phyloP scores from a whole-genome alignment of 345 rosid genomes.

The Clarkia xantiana region DNA sequence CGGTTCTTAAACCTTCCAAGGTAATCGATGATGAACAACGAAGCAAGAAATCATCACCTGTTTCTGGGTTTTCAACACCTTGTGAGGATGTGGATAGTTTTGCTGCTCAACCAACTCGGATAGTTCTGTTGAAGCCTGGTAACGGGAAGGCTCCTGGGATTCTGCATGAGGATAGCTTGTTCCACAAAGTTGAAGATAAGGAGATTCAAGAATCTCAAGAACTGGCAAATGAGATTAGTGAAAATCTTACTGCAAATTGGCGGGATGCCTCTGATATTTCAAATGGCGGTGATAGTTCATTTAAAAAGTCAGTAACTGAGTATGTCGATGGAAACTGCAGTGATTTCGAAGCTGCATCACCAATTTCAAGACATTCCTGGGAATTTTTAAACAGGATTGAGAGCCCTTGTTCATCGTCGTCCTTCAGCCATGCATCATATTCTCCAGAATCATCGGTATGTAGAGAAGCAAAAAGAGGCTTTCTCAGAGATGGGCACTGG shows the following conservation, averaged over 20 bases:
- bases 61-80: not conserved
- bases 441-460: slow-evolving; percentile 90
- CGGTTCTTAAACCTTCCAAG: slow-evolving; percentile 81
- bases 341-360: slow-evolving; percentile 66
- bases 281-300: slow-evolving; percentile 79
- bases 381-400: slow-evolving; percentile 31
- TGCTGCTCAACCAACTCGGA: slow-evolving; percentile 59
- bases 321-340: slow-evolving; percentile 45
- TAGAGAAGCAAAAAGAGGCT: slow-evolving; percentile 66
- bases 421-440: slow-evolving; percentile 57
- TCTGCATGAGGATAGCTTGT: slow-evolving; percentile 16
- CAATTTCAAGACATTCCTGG: slow-evolving; percentile 75
- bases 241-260: slow-evolving; percentile 25
- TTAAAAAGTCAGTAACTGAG: slow-evolving; percentile 52
- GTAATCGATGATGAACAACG: slow-evolving; percentile 40
- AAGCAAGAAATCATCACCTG: slow-evolving; percentile 25
- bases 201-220: slow-evolving; percentile 39
- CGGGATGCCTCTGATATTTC: slow-evolving; percentile 78
- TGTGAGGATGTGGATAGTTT: slow-evolving; percentile 23
- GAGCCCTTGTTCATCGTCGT: slow-evolving; percentile 54
- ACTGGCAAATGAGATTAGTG: slow-evolving; percentile 17
- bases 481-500: slow-evolving; percentile 94
- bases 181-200: slow-evolving; percentile 36
- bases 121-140: slow-evolving; percentile 88
- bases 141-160: slow-evolving; percentile 2